Evolutionary conservation across 768 basidiomycete species (phyloP).

Genomic region (Auricularia sp.): DNA sequence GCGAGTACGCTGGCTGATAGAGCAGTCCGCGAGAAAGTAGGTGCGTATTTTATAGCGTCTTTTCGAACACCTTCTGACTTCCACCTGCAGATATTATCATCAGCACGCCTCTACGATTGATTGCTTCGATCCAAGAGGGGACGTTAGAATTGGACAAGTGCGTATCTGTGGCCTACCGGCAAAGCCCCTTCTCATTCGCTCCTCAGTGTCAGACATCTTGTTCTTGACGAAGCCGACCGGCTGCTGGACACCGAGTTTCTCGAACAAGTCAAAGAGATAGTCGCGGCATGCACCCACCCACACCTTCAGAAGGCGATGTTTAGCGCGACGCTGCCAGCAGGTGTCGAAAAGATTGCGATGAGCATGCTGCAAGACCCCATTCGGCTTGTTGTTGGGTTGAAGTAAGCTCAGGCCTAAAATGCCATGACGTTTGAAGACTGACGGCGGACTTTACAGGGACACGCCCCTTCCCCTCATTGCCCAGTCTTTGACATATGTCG

Average conservation of each 20-base stretch:
- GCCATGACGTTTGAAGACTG: too few species aligned
- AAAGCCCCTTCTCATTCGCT: conserved; percentile 7
- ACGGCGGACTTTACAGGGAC: conserved; percentile 68
- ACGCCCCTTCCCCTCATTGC: conserved; percentile 85
- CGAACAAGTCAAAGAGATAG: conserved; percentile 77
- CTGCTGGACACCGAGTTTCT: conserved; percentile 85
- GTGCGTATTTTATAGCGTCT: conserved; percentile 33
- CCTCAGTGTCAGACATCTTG: conserved; percentile 71
- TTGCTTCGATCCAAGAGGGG: conserved; percentile 67
- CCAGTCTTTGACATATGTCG: conserved; percentile 87
- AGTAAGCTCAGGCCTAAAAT: conserved; percentile 42
- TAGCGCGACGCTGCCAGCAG: conserved; percentile 87
- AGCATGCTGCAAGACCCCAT: conserved; percentile 76
- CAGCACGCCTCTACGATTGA: conserved; percentile 82
- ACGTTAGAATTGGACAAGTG: conserved; percentile 64
- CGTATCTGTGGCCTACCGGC: conserved; percentile 17
- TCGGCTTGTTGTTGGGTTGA: conserved; percentile 90
- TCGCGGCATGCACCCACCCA: conserved; percentile 61
- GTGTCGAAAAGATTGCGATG: conserved; percentile 80
- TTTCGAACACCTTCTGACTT: background rate
- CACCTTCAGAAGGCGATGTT: conserved; percentile 79
- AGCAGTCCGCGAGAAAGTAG: conserved; percentile 62
- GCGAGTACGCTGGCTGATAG: conserved; percentile 72
- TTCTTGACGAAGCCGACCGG: conserved; percentile 87
- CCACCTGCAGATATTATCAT: conserved; percentile 66